Percentiles rank a stretch among this genome's conserved stretches.
phyloP scores from a whole-genome alignment of 2,329 filamentous ascomycete species.

The Clarireedia homoeocarpa region DNA sequence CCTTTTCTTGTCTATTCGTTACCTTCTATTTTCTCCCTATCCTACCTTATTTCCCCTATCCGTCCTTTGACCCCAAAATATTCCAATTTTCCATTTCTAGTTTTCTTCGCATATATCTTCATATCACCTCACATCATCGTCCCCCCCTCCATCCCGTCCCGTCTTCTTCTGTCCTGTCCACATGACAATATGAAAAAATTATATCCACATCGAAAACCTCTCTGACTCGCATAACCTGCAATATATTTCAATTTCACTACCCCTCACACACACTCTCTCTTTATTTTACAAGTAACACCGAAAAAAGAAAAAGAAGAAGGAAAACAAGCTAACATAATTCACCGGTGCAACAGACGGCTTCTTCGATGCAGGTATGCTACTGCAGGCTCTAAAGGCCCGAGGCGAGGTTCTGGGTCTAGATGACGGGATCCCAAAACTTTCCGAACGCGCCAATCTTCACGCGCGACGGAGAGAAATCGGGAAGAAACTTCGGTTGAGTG shows the following conservation, averaged over 20 bases:
- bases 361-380: slow-evolving; percentile 92
- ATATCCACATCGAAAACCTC: neutral
- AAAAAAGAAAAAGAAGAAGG: neutral
- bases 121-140: too few relatives aligned
- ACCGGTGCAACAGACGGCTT: slow-evolving; percentile 65
- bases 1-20: neutral
- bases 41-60: slow-evolving; percentile 4
- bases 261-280: too few relatives aligned
- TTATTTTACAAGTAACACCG: neutral
- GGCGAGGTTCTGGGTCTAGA: slow-evolving; percentile 42
- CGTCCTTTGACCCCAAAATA: too few relatives aligned
- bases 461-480: slow-evolving; percentile 60
- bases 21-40: neutral
- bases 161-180: neutral
- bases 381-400: slow-evolving; percentile 75
- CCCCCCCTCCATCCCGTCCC: neutral
- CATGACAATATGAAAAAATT: neutral
- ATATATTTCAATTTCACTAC: too few relatives aligned
- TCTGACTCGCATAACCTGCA: neutral
- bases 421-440: slow-evolving; percentile 42
- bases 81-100: neutral
- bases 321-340: neutral
- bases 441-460: slow-evolving; percentile 51
- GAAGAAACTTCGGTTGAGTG: slow-evolving; percentile 62
- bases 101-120: slow-evolving; percentile 8